Evolutionary conservation across 345 rosid species (phyloP), one percentile per base, ranked within the genome.

Genomic region (Erodium maritimum): DNA sequence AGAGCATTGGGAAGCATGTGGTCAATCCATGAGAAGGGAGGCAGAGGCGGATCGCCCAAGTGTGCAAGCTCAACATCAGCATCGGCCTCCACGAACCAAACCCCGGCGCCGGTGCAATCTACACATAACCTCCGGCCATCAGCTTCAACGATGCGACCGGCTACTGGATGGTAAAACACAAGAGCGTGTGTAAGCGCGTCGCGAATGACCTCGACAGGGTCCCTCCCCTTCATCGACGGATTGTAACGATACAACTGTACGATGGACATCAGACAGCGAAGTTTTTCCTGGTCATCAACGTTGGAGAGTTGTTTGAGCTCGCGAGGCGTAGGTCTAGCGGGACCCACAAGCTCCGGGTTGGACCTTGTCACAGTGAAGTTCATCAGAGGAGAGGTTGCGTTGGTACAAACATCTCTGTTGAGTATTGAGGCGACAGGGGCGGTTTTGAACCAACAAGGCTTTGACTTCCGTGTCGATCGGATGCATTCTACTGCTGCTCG

Each of bases 61-160:
- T 75, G 67, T 1, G 73, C 59, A 6, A 83, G 73, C 3, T 74
- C 17, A 22, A 77, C 78, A 25, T 80, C 78, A 13, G 82, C 79
- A 33, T 80, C 80, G 0, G 82, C 89, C 33, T 80, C 89, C 1
- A 76, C 68, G 59, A 83, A 77, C 69, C 76, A 0, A 37, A 63
- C 69, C 5, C 86, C 86, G 24, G 77, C 86, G 0, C 76, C 80
- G 46, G 70, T 73, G 33, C 87, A 84, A 20, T 81, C 90, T 75
- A 84, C 85, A 21, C 62, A 57, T 2, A 81, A 83, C 58, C 79
- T 81, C 10, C 79, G 61, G 65, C 78, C 67, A 1, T 60, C 33
- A 7, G 65, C 62, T 58, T 84, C 81, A 25, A 72, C 62, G 22
- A 81, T 78, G 64, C 85, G 57, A 11, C 90, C 87, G 4, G 87